Evolutionary conservation across 2,329 filamentous ascomycete genomes (phyloP).

Genomic region (Thielaviopsis punctulata): DNA sequence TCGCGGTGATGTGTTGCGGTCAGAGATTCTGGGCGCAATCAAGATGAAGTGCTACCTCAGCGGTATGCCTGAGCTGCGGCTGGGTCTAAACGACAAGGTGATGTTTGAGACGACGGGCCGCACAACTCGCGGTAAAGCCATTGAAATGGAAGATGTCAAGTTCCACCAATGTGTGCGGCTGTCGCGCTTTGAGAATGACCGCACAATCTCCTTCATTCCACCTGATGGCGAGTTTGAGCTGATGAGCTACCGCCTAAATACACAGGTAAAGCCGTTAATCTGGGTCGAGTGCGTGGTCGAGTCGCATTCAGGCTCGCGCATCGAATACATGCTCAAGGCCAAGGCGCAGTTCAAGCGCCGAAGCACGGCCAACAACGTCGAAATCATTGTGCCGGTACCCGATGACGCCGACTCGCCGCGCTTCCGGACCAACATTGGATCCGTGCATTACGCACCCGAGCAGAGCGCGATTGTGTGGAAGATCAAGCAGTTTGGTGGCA

Average conservation of each 20-base stretch:
- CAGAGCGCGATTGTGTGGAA: conserved; percentile 98
- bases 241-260: conserved; percentile 98
- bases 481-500: conserved; percentile 98
- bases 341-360: conserved; percentile 95
- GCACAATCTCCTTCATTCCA: conserved; percentile 96
- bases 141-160: conserved; percentile 99
- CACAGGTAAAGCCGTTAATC: conserved; percentile 93
- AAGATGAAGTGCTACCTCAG: conserved; percentile 99
- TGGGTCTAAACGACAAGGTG: conserved; percentile 95
- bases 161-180: conserved; percentile 97
- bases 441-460: conserved; percentile 93
- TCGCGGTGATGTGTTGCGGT: conserved; percentile 86
- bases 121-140: conserved; percentile 84
- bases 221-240: conserved; percentile 97
- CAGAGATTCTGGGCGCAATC: conserved; percentile 88
- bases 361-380: conserved; percentile 95
- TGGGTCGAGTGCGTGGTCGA: conserved; percentile 98
- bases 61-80: conserved; percentile 87
- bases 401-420: conserved; percentile 92
- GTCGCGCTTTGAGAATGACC: conserved; percentile 92
- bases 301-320: conserved; percentile 82
- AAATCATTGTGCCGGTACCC: conserved; percentile 91
- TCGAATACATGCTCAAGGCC: conserved; percentile 99
- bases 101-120: conserved; percentile 98
- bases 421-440: conserved; percentile 93